Conservation (phyloP, 2,329 filamentous ascomycete genomes). For the Cordyceps militaris region DNA sequence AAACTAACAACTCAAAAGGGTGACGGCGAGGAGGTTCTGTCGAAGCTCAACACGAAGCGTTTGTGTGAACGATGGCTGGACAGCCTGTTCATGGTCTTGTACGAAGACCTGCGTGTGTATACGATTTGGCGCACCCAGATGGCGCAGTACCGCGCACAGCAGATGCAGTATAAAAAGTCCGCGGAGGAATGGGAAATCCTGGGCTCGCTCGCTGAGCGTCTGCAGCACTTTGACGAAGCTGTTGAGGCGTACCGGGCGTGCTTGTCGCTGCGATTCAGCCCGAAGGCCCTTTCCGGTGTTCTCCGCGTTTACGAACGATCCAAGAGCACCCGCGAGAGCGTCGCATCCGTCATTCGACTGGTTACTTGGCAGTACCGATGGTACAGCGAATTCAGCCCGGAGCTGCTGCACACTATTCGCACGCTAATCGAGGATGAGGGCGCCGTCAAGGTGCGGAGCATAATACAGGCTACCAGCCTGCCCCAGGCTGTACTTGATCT, state of each 20-base stretch:
- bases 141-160: constrained; percentile 88
- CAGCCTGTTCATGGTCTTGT: constrained; percentile 98
- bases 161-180: constrained; percentile 92
- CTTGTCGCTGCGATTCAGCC: constrained; percentile 80
- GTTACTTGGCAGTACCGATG: constrained; percentile 98
- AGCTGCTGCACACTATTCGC: constrained; percentile 78
- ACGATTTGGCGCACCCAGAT: constrained; percentile 99
- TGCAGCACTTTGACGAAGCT: constrained; percentile 87
- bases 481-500: constrained; percentile 89
- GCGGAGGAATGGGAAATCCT: constrained; percentile 98
- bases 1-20: constrained; percentile 36
- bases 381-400: constrained; percentile 98
- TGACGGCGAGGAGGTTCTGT: constrained; percentile 65
- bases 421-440: constrained; percentile 96
- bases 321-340: constrained; percentile 71
- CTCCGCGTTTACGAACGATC: constrained; percentile 70
- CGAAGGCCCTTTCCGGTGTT: constrained; percentile 83
- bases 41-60: constrained; percentile 92
- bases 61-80: constrained; percentile 97
- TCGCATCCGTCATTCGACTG: constrained; percentile 80
- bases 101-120: constrained; percentile 95
- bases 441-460: constrained; percentile 92
- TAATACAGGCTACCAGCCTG: constrained; percentile 91
- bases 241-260: constrained; percentile 90
- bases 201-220: constrained; percentile 80